Base-by-base conservation (phyloP, 2,329 filamentous ascomycete genomes). In the Arthroderma sp. region DNA sequence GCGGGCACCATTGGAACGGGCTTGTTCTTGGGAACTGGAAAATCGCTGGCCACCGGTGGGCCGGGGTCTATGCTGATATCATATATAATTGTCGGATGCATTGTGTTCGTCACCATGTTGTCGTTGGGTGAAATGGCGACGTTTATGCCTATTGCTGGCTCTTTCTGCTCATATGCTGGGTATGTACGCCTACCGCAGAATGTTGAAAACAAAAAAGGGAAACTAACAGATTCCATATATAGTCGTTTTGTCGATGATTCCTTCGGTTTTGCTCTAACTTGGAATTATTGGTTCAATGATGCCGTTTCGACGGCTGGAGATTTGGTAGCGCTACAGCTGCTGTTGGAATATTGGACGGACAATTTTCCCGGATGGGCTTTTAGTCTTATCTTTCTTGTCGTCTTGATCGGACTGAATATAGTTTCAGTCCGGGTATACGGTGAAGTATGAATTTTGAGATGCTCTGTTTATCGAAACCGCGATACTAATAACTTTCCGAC, bases 251-350 rank as follows among this genome's bases (percentile, higher is more conserved):
- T 69, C 11, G 65, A 68, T 48, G 64, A 66, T 50, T 62, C 65
- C 2, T 54, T 66, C 39, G 66, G 65, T 0, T 68, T 69, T 47
- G 64, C 65, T 15, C 50, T 67, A 27, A 67, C 63, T 5, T 68
- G 66, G 66, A 66, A 68, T 44, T 67, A 68, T 49, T 81, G 77
- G 77, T 79, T 80, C 53, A 80, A 81, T 55, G 76, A 81, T 59
- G 77, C 77, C 1, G 71, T 77, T 0, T 71, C 69, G 0, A 75
- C 71, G 1, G 78, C 77, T 0, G 66, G 75, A 0, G 78, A 82
- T 60, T 61, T 81, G 28, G 74, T 80, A 15, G 70, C 74, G 0
- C 57, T 77, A 31, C 74, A 77, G 55, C 60, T 81, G 2, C 55
- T 81, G 1, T 59, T 80, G 43, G 60, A 77, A 40, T 81, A 77